These are phyloP conservation scores for Nothophytophthora sp. DNA, from an alignment of 352 stramenopile species.

Conservation along the genomic window DNA sequence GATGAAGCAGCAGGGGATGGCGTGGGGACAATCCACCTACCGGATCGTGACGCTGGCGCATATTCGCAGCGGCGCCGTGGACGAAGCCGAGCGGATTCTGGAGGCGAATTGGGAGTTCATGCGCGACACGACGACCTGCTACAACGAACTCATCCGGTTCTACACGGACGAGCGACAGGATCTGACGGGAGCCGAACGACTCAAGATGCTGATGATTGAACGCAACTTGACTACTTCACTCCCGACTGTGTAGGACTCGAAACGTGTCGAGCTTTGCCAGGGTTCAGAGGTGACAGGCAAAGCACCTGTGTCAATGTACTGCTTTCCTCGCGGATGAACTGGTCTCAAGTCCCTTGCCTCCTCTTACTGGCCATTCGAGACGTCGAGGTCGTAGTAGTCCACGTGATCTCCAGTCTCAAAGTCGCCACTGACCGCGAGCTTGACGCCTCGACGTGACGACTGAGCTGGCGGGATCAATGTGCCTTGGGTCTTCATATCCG, in stretches of 20 bases:
- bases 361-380: slow-evolving; percentile 5
- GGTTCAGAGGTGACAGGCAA: too few relatives aligned
- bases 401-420: slow-evolving; percentile 70
- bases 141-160: slow-evolving; percentile 59
- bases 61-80: slow-evolving; percentile 42
- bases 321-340: too few relatives aligned
- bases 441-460: slow-evolving; percentile 66
- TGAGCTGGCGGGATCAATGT: slow-evolving; percentile 47
- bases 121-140: slow-evolving; percentile 47
- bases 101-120: slow-evolving; percentile 51
- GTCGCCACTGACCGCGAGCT: slow-evolving; percentile 43
- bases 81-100: slow-evolving; percentile 50
- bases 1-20: slow-evolving; percentile 43
- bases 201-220: slow-evolving; percentile 66
- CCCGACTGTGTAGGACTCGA: too few relatives aligned
- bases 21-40: slow-evolving; percentile 55
- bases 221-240: slow-evolving; percentile 32
- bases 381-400: slow-evolving; percentile 76
- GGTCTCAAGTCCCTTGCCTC: too few relatives aligned
- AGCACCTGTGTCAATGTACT: too few relatives aligned
- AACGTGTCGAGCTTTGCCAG: too few relatives aligned
- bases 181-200: slow-evolving; percentile 31
- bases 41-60: slow-evolving; percentile 52
- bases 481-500: slow-evolving; percentile 54
- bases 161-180: slow-evolving; percentile 46